Evolutionary conservation across 169 alveolate species (phyloP).

Genomic region (Babesia caballi): DNA sequence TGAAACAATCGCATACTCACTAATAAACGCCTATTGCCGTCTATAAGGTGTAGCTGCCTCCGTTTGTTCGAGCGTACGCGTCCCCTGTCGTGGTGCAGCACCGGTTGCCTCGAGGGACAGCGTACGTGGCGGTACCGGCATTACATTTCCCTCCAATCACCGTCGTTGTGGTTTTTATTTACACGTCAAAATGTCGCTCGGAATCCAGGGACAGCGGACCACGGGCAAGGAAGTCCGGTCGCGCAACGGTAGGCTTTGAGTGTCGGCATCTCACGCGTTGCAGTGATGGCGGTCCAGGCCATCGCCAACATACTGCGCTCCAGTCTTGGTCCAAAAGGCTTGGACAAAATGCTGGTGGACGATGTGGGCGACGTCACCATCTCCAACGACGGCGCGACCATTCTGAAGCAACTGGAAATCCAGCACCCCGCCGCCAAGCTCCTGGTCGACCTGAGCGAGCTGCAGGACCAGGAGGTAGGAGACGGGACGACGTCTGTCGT

Average conservation of each 20-base stretch:
- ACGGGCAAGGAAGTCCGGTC: slow-evolving; percentile 67
- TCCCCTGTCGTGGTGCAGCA: not conserved
- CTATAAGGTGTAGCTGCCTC: no score
- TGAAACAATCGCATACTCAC: no score
- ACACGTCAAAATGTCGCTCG: slow-evolving; percentile 38
- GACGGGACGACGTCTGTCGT: slow-evolving; percentile 99
- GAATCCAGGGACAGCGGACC: slow-evolving; percentile 57
- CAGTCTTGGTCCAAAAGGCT: slow-evolving; percentile 98
- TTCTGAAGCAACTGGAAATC: slow-evolving; percentile 95
- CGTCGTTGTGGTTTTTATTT: not conserved
- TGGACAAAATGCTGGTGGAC: slow-evolving; percentile 99
- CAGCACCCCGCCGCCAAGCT: slow-evolving; percentile 99
- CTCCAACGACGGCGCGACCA: slow-evolving; percentile 99
- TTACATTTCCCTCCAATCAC: not conserved
- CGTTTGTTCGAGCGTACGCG: no score
- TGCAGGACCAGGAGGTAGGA: slow-evolving; percentile 97
- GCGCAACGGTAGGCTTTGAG: slow-evolving; percentile 45
- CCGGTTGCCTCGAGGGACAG: not conserved
- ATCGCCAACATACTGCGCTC: slow-evolving; percentile 95
- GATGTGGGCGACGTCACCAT: slow-evolving; percentile 99
- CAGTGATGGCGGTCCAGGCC: slow-evolving; percentile 95
- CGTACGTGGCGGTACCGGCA: slow-evolving; percentile 4
- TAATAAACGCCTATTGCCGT: no score
- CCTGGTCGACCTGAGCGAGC: slow-evolving; percentile 92
- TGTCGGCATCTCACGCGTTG: not conserved